phyloP scores from a whole-genome alignment of 768 basidiomycete genomes.

The Termitomyces bulborhizus region DNA sequence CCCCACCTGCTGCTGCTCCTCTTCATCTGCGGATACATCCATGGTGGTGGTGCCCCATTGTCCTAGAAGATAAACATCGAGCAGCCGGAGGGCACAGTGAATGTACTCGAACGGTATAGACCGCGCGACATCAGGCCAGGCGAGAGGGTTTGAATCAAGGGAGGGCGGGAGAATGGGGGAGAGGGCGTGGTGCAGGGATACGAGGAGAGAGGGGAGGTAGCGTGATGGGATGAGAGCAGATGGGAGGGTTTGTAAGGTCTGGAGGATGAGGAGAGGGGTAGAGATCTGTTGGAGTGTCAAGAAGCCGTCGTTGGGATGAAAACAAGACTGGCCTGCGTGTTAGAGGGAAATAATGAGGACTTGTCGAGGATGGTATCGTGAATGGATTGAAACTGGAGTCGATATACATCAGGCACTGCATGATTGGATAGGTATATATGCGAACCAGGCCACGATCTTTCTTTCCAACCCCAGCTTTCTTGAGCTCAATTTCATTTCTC shows the following conservation, averaged over 20 bases:
- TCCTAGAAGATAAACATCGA: constrained; percentile 59
- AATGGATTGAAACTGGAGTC: constrained; percentile 27
- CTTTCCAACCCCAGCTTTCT: constrained; percentile 45
- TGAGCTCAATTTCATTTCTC: constrained; percentile 36
- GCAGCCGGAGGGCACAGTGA: constrained; percentile 48
- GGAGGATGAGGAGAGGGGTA: constrained; percentile 46
- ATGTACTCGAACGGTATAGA: constrained; percentile 35
- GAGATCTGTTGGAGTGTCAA: constrained; percentile 33
- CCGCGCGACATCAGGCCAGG: constrained; percentile 19
- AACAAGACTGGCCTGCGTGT: constrained; percentile 24
- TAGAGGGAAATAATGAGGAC: constrained; percentile 28
- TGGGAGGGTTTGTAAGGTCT: constrained; percentile 43
- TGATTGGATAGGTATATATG: background rate
- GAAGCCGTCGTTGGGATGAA: background rate
- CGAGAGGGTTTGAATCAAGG: constrained; percentile 30
- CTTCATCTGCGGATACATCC: constrained; percentile 8
- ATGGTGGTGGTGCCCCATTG: constrained; percentile 34
- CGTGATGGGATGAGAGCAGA: constrained; percentile 30
- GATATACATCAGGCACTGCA: background rate
- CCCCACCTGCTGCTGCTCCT: constrained; percentile 1
- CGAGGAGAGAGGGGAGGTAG: constrained; percentile 28
- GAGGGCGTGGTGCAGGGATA: constrained; percentile 22
- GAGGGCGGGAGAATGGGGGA: constrained; percentile 29
- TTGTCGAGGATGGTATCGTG: constrained; percentile 28
- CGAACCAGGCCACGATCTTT: constrained; percentile 53